Conservation (phyloP, 2,329 filamentous ascomycete genomes). For the Emericellopsis cladophorae region DNA sequence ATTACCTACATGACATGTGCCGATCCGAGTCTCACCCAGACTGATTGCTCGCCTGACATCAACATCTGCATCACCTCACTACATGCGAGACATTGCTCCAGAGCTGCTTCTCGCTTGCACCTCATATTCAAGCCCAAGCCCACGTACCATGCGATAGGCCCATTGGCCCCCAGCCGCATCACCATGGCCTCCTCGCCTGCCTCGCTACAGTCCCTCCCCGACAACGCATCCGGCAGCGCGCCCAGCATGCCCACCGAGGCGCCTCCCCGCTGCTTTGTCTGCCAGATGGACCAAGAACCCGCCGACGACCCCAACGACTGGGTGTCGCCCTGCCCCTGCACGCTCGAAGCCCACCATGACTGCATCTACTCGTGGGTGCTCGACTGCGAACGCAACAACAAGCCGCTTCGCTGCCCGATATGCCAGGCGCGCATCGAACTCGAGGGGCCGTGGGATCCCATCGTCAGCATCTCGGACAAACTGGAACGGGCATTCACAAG, state of each 20-base stretch:
- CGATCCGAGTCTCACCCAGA: too few relatives aligned
- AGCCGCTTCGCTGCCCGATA: constrained; percentile 70
- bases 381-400: constrained; percentile 60
- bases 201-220: constrained; percentile 1
- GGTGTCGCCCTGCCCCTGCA: constrained; percentile 85
- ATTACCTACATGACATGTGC: too few relatives aligned
- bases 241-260: constrained; percentile 7
- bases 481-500: constrained; percentile 42
- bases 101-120: too few relatives aligned
- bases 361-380: constrained; percentile 88
- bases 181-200: too few relatives aligned
- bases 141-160: too few relatives aligned
- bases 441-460: constrained; percentile 57
- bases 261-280: constrained; percentile 47
- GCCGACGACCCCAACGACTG: constrained; percentile 42
- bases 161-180: too few relatives aligned
- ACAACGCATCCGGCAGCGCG: background rate
- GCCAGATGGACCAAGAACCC: constrained; percentile 43
- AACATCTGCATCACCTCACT: too few relatives aligned
- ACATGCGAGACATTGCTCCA: too few relatives aligned
- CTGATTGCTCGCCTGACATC: too few relatives aligned
- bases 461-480: constrained; percentile 54
- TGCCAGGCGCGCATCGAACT: constrained; percentile 76
- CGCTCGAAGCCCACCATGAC: constrained; percentile 77
- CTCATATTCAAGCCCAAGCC: too few relatives aligned